Evolutionary conservation across 148 eudicot genomes (phyloP), one percentile per base, ranked within the genome.

Genomic region (Silene conica): DNA sequence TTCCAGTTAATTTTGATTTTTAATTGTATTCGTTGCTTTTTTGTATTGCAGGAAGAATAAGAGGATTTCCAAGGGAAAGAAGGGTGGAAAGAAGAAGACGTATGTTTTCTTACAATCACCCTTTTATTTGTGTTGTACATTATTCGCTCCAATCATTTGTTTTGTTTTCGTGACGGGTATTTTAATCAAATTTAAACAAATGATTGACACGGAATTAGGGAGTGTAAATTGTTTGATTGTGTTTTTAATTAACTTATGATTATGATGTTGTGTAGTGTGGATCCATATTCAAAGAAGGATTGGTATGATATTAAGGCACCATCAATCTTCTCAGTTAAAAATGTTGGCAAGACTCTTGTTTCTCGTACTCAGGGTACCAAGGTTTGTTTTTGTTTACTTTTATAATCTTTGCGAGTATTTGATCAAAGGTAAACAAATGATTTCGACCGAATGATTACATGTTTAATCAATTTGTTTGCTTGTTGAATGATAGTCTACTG

Each of bases 81-180:
- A 87, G 83, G 88, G 90, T 60, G 90, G 88, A 23, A 87, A 87
- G 88, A 87, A 87, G 90, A 87, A 85, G 70, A 78, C 79, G 90
- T 78, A 59, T 64, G 88, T 85, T 9, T 5, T 0, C 1, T 65
- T 38, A 3, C 1, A 18, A 10, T 19, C 31, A 21, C 48, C 16
- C 22, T 9, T 1, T 28, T 34, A 34, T 34, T 34, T 1, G 15
- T 16, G 54, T 48, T 48, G 14, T 48, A 48, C 41, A 34, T 6
- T 34, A 3, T 34, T 34, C 4, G 41, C 4, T 34, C 41, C 62
- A 8, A 6, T 43, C 50, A 19, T 67, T 10, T 9, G 4, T 12
- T 1, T 3, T 19, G 6, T 23, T 0, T 9, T 9, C 3, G 26
- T 4, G 4, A 11, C 15, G 43, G 43, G 43, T 38, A 38, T 38